phyloP scores from a whole-genome alignment of 202 grass and related monocot species.

The Dendrocalamus latiflorus region DNA sequence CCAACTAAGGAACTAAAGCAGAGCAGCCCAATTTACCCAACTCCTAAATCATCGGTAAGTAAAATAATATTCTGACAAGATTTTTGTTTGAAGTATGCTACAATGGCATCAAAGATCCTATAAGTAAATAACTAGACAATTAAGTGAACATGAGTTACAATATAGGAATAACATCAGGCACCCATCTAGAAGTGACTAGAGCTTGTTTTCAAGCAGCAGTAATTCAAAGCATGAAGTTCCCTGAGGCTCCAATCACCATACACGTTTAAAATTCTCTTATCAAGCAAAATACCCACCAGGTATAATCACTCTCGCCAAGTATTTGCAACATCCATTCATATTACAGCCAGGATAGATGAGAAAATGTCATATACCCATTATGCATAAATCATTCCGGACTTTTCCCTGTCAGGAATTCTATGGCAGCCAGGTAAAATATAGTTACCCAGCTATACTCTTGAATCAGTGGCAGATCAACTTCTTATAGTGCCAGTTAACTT shows the following conservation, averaged over 20 bases:
- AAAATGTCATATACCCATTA: background rate
- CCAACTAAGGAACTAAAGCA: background rate
- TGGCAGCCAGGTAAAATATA: background rate
- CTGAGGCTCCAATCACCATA: background rate
- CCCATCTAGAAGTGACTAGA: background rate
- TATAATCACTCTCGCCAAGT: slow-evolving; percentile 10
- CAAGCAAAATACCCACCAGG: background rate
- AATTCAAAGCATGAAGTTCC: background rate
- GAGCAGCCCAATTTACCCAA: background rate
- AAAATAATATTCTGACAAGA: background rate
- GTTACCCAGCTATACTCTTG: slow-evolving; percentile 22
- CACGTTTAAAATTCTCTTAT: background rate
- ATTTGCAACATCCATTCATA: slow-evolving; percentile 19
- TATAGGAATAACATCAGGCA: background rate
- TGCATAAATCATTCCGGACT: slow-evolving; percentile 15
- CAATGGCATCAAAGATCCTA: background rate
- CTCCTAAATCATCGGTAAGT: background rate
- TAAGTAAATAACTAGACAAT: background rate
- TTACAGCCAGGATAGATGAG: slow-evolving; percentile 1
- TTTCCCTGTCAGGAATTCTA: slow-evolving; percentile 21
- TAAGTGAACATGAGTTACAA: background rate
- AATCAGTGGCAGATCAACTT: slow-evolving; percentile 21
- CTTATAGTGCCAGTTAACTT: slow-evolving; percentile 36
- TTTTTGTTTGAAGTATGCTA: background rate
- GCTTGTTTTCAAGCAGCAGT: background rate